These are phyloP conservation scores for Podospora australis DNA, from an alignment of 495 filamentous ascomycete species.

Conservation along the genomic window DNA sequence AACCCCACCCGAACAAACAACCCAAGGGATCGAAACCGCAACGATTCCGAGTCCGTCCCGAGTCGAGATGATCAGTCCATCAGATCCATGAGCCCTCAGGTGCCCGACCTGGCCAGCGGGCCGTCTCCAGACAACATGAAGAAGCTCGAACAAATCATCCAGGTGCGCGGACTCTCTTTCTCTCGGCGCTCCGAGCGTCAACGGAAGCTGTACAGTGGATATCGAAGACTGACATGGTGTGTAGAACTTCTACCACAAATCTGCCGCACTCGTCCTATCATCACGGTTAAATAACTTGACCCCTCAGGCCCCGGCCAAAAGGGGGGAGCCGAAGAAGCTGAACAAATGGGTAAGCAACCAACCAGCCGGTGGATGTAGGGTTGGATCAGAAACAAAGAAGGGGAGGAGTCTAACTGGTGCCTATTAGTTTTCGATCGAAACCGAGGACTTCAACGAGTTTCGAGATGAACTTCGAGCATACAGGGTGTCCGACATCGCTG, in stretches of 20 bases:
- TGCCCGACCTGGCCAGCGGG: constrained; percentile 35
- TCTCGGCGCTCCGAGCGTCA: too few relatives aligned
- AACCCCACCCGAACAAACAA: constrained; percentile 66
- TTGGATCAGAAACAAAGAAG: too few relatives aligned
- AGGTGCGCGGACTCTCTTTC: too few relatives aligned
- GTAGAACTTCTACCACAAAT: constrained; percentile 88
- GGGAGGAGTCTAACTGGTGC: not conserved
- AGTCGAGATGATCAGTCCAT: too few relatives aligned
- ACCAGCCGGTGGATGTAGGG: too few relatives aligned
- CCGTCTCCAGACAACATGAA: constrained; percentile 53
- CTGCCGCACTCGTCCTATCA: constrained; percentile 76
- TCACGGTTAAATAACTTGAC: constrained; percentile 69
- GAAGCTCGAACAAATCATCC: constrained; percentile 85
- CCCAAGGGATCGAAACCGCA: constrained; percentile 51
- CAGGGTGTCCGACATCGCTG: constrained; percentile 67
- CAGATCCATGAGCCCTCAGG: too few relatives aligned
- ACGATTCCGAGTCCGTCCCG: constrained; percentile 29
- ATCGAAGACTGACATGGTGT: constrained; percentile 14
- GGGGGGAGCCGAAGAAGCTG: constrained; percentile 48
- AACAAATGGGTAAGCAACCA: constrained; percentile 93
- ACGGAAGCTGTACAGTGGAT: not conserved
- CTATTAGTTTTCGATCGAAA: constrained; percentile 80
- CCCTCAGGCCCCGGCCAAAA: constrained; percentile 56
- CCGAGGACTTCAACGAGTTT: constrained; percentile 85
- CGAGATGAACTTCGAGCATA: constrained; percentile 72